phyloP scores from a whole-genome alignment of 257 asterid species.

The Eustoma russellianum region DNA sequence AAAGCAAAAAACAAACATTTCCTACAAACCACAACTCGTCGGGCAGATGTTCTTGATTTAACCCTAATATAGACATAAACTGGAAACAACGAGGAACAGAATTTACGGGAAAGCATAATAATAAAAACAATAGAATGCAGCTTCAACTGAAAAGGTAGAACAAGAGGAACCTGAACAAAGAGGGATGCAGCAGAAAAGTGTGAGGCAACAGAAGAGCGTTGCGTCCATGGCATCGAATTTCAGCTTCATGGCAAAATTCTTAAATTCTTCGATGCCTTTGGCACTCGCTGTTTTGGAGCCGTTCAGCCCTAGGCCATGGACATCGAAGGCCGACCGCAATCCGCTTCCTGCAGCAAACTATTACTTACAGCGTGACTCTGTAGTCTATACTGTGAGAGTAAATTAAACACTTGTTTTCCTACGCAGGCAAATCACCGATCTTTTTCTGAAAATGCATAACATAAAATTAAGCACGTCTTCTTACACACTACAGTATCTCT shows the following conservation, averaged over 20 bases:
- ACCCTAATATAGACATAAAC: not conserved
- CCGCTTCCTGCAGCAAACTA: not conserved
- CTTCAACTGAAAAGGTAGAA: constrained; percentile 44
- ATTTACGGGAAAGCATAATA: not conserved
- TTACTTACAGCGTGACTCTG: too few relatives aligned
- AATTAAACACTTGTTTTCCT: too few relatives aligned
- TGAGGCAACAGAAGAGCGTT: constrained; percentile 22
- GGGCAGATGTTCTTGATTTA: not conserved
- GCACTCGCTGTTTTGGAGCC: constrained; percentile 2
- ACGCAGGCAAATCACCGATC: too few relatives aligned
- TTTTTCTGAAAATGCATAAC: too few relatives aligned
- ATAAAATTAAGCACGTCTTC: too few relatives aligned
- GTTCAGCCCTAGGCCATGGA: constrained; percentile 53
- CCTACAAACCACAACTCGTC: not conserved
- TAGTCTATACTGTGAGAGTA: too few relatives aligned
- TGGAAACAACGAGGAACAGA: too few relatives aligned
- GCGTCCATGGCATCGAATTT: constrained; percentile 37
- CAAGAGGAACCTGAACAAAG: constrained; percentile 10
- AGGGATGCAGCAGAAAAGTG: constrained; percentile 33
- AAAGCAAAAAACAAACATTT: not conserved
- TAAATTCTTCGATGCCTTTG: not conserved
- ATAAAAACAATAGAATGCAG: not conserved
- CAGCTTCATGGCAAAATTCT: not conserved
- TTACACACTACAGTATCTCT: too few relatives aligned
- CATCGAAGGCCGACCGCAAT: not conserved